Evolutionary conservation across 2,329 filamentous ascomycete genomes (phyloP), one percentile per base, ranked within the genome.

Genomic region (Aspergillus ruber): DNA sequence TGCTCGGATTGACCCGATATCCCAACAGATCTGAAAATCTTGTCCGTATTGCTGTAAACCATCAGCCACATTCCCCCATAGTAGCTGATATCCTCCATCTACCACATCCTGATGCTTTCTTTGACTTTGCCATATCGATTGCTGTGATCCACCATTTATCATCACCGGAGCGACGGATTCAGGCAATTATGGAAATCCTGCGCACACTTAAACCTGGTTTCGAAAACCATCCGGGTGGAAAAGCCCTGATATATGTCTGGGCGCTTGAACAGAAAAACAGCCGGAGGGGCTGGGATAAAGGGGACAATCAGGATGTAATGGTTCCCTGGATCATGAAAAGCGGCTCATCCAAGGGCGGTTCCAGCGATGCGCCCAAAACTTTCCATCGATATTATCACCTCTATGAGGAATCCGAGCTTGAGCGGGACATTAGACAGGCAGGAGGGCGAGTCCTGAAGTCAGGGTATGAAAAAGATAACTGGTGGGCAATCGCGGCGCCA

Each of bases 381-480:
- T 95, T 87, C 64, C 83, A 95, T 66, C 80, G 93, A 45, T 98
- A 95, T 66, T 98, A 98, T 66, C 93, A 98, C 70, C 75, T 98
- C 21, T 98, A 95, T 69, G 78, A 81, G 46, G 80, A 88, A 63
- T 88, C 88, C 13, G 93, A 98, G 72, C 74, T 98, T 49, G 90
- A 96, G 64, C 77, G 81, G 39, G 87, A 96, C 64, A 80, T 95
- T 48, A 66, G 68, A 44, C 76, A 78, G 13, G 90, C 85, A 17
- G 90, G 90, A 15, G 93, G 90, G 6, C 71, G 70, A 43, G 82
- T 96, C 12, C 60, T 93, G 20, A 84, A 88, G 55, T 82, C 82
- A 50, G 93, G 93, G 29, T 98, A 97, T 69, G 93, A 98, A 65
- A 90, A 84, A 73, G 93, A 97, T 65, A 98, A 98, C 71, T 97